Evolutionary conservation across 2,329 filamentous ascomycete genomes (phyloP).

Genomic region (Hypoxylon sp.): DNA sequence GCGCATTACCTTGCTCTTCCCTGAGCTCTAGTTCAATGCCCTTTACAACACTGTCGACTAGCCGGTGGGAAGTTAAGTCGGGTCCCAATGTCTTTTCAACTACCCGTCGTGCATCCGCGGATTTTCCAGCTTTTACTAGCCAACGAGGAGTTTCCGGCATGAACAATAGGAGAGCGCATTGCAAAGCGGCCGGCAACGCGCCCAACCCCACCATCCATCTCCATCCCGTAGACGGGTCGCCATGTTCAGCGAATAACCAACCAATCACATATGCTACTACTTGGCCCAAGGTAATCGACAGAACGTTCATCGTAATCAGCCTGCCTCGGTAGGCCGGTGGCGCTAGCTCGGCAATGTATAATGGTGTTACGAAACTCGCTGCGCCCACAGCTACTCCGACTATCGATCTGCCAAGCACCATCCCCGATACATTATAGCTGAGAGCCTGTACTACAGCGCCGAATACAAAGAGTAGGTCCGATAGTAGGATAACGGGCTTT

Average conservation of each 20-base stretch:
- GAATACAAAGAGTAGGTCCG: constrained; percentile 76
- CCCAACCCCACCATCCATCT: constrained; percentile 93
- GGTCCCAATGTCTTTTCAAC: constrained; percentile 69
- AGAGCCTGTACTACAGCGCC: constrained; percentile 77
- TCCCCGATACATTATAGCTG: constrained; percentile 69
- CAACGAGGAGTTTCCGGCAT: constrained; percentile 94
- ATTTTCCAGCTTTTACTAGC: constrained; percentile 79
- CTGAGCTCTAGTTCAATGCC: constrained; percentile 81
- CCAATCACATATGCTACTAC: constrained; percentile 90
- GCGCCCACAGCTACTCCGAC: constrained; percentile 82
- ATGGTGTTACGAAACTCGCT: constrained; percentile 84
- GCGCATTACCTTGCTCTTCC: constrained; percentile 73
- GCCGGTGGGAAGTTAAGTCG: constrained; percentile 59
- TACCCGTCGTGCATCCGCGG: constrained; percentile 73
- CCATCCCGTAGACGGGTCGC: constrained; percentile 75
- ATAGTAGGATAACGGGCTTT: constrained; percentile 73
- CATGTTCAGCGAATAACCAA: constrained; percentile 77
- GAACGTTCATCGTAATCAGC: constrained; percentile 83
- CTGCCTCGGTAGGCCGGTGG: constrained; percentile 82
- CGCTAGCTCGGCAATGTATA: constrained; percentile 90
- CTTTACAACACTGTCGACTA: constrained; percentile 73
- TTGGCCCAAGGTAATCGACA: constrained; percentile 91
- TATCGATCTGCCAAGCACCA: constrained; percentile 77
- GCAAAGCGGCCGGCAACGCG: constrained; percentile 80
- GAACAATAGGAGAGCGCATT: constrained; percentile 75